Evolutionary conservation across 192 early-diverging fungal genomes (phyloP).

Genomic region (Backusella australiensis): DNA sequence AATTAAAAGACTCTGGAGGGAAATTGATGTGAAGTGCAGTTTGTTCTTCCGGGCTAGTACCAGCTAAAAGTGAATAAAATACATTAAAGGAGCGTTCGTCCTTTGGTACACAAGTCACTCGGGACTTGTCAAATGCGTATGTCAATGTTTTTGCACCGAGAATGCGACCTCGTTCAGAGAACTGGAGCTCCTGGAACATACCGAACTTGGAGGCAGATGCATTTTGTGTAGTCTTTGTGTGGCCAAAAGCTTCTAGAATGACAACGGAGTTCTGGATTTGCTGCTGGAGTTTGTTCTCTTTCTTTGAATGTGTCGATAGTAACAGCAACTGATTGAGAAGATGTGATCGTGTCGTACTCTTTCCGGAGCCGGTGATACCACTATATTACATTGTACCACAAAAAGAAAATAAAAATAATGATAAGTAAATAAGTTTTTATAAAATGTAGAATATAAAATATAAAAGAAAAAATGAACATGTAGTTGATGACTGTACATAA

Average conservation of each 20-base stretch:
- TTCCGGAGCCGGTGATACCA: slow-evolving; percentile 87
- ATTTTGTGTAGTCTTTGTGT: slow-evolving; percentile 63
- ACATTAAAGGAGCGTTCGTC: slow-evolving; percentile 72
- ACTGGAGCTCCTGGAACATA: slow-evolving; percentile 89
- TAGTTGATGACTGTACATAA: neutral
- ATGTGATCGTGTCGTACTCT: slow-evolving; percentile 68
- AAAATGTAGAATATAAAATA: neutral
- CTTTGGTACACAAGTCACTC: slow-evolving; percentile 59
- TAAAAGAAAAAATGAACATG: neutral
- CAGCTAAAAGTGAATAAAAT: slow-evolving; percentile 84
- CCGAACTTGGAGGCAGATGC: slow-evolving; percentile 74
- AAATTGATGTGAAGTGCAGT: slow-evolving; percentile 57
- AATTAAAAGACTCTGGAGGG: slow-evolving; percentile 44
- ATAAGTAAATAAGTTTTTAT: neutral
- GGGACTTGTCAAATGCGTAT: slow-evolving; percentile 61
- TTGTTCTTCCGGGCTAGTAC: slow-evolving; percentile 62
- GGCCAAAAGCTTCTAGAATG: slow-evolving; percentile 82
- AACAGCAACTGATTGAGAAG: slow-evolving; percentile 73
- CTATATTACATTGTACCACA: slow-evolving; percentile 38
- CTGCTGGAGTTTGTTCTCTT: slow-evolving; percentile 71
- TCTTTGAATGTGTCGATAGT: slow-evolving; percentile 70
- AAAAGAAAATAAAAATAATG: neutral
- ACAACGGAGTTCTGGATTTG: slow-evolving; percentile 68
- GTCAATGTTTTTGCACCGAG: slow-evolving; percentile 81
- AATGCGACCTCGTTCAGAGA: slow-evolving; percentile 77